Percentiles rank a stretch among this genome's conserved stretches.
Conservation (phyloP, 192 early-diverging fungal genomes). For the Coemansia sp. region DNA sequence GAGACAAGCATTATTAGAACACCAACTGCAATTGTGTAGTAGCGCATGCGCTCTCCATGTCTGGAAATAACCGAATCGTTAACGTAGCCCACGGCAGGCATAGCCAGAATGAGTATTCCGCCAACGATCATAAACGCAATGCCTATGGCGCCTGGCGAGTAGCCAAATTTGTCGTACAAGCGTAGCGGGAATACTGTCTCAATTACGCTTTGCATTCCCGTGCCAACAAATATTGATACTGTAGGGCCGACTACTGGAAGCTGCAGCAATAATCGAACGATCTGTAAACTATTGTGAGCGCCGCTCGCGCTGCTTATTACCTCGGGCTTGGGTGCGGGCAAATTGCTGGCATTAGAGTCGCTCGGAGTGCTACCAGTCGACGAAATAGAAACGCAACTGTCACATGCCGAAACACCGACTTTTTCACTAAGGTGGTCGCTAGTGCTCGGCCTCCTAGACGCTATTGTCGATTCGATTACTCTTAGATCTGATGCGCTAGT, state of each 20-base stretch:
- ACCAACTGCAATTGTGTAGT: slow-evolving; percentile 42
- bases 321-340: neutral
- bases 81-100: slow-evolving; percentile 40
- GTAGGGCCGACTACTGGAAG: slow-evolving; percentile 44
- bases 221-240: slow-evolving; percentile 47
- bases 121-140: slow-evolving; percentile 50
- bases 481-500: neutral
- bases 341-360: neutral
- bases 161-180: slow-evolving; percentile 42
- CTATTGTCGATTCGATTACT: slow-evolving; percentile 8
- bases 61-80: slow-evolving; percentile 31
- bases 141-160: slow-evolving; percentile 43
- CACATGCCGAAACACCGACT: too few species aligned
- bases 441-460: neutral
- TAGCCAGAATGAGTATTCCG: slow-evolving; percentile 43
- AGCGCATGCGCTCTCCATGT: slow-evolving; percentile 45
- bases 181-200: slow-evolving; percentile 49
- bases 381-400: neutral
- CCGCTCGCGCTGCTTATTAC: neutral
- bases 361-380: neutral
- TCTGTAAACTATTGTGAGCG: slow-evolving; percentile 3
- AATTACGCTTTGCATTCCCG: slow-evolving; percentile 50
- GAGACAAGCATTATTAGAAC: slow-evolving; percentile 29
- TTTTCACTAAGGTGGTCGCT: neutral
- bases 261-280: slow-evolving; percentile 27